Percentiles rank a stretch among this genome's conserved stretches.
phyloP scores from a whole-genome alignment of 2,329 filamentous ascomycete species.

The Trichoderma endophyticum region DNA sequence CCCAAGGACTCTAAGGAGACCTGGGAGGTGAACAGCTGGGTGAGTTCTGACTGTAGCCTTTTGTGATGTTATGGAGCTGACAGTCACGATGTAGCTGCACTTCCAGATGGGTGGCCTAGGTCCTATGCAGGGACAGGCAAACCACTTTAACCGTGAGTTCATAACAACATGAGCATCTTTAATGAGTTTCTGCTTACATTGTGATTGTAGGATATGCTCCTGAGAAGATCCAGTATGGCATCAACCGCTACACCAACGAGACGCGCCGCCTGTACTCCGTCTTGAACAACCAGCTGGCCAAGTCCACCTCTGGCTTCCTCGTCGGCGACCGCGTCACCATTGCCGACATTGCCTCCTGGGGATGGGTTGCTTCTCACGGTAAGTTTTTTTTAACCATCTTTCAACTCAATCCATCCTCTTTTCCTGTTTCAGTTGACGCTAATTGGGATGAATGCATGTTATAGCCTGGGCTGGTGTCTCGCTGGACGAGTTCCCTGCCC shows the following conservation, averaged over 20 bases:
- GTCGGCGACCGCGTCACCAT: conserved; percentile 69
- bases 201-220: conserved; percentile 64
- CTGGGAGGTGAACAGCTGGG: conserved; percentile 79
- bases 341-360: conserved; percentile 78
- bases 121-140: conserved; percentile 78
- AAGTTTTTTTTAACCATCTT: conserved; percentile 17
- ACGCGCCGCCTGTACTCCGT: conserved; percentile 77
- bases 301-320: conserved; percentile 54
- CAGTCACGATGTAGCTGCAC: conserved; percentile 44
- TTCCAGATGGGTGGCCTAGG: conserved; percentile 79
- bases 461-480: conserved; percentile 45
- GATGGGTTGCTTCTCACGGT: conserved; percentile 64
- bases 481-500: conserved; percentile 68
- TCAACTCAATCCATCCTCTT: background rate
- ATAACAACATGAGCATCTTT: background rate
- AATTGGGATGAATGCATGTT: background rate
- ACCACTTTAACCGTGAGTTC: conserved; percentile 67
- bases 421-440: background rate
- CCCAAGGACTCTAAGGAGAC: conserved; percentile 68
- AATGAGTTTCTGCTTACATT: background rate
- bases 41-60: conserved; percentile 28
- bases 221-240: conserved; percentile 76
- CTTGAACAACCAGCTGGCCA: conserved; percentile 66
- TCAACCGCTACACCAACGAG: conserved; percentile 80
- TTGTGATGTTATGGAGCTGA: background rate